Evolutionary conservation across 2,329 filamentous ascomycete genomes (phyloP), one percentile per base, ranked within the genome.

Genomic region (Claviceps maximensis): DNA sequence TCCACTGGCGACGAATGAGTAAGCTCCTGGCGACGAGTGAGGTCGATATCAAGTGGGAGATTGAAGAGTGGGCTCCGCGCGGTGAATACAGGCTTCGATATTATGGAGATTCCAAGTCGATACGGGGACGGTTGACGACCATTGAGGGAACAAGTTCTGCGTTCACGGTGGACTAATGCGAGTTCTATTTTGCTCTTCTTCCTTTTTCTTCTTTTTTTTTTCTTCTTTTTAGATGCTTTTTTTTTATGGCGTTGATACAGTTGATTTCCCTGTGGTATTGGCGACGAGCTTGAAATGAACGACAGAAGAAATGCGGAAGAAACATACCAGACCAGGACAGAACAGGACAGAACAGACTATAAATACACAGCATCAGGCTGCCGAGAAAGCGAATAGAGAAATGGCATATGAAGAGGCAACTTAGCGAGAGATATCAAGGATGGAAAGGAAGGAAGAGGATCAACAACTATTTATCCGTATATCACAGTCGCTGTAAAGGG

Each of bases 1-100:
- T 84, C 63, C 76, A 80, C 49, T 96, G 90, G 90, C 78, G 79
- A 65, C 76, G 88, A 51, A 85, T 79, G 2, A 87, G 82, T 63
- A 76, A 75, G 7, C 58, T 89, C 3, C 68, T 87, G 25, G 89
- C 84, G 0, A 84, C 83, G 38, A 94, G 87, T 62, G 78, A 87
- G 63, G 89, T 88, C 1, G 80, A 72, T 1, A 74, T 95, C 47
- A 75, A 75, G 48, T 96, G 90, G 90, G 83, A 89, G 67, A 85
- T 88, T 58, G 83, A 86, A 67, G 71, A 74, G 50, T 74, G 74
- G 58, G 73, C 72, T 42, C 70, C 71, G 58, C 68, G 63, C 10
- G 89, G 87, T 0, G 78, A 74, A 56, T 95, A 95, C 68, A 74
- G 89, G 38, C 69, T 95, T 45, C 77, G 75, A 66, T 95, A 95